Conservation (phyloP, 129 eudicot species). For the Artemisia tridentata region DNA sequence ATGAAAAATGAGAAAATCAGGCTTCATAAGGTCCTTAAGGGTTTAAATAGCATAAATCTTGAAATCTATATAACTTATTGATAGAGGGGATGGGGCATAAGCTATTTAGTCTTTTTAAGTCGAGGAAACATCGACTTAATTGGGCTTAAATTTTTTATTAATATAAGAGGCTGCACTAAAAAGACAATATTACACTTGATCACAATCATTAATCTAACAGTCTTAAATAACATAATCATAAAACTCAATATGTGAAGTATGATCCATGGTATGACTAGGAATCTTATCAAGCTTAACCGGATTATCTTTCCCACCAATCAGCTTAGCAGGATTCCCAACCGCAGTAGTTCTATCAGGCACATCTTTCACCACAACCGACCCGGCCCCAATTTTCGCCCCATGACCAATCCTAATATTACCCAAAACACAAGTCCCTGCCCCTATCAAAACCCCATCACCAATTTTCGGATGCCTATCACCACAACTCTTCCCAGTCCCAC, state of each 20-base stretch:
- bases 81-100: no score
- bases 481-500: conserved; percentile 81
- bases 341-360: conserved; percentile 89
- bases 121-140: background rate
- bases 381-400: conserved; percentile 97
- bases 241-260: conserved; percentile 81
- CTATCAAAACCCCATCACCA: conserved; percentile 91
- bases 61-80: no score
- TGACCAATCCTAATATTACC: conserved; percentile 80
- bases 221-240: conserved; percentile 85
- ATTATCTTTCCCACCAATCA: conserved; percentile 82
- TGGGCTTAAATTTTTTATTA: background rate
- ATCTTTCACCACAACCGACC: conserved; percentile 79
- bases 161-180: background rate
- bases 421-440: conserved; percentile 96
- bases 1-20: background rate
- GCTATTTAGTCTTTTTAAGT: no score
- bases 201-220: background rate
- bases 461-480: conserved; percentile 91
- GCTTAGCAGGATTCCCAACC: conserved; percentile 87
- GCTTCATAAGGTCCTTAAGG: background rate
- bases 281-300: conserved; percentile 67
- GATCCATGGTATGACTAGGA: conserved; percentile 96
- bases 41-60: no score
- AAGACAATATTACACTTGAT: background rate